phyloP scores from a whole-genome alignment of 2,329 filamentous ascomycete genomes.

The Aspergillus unguis region DNA sequence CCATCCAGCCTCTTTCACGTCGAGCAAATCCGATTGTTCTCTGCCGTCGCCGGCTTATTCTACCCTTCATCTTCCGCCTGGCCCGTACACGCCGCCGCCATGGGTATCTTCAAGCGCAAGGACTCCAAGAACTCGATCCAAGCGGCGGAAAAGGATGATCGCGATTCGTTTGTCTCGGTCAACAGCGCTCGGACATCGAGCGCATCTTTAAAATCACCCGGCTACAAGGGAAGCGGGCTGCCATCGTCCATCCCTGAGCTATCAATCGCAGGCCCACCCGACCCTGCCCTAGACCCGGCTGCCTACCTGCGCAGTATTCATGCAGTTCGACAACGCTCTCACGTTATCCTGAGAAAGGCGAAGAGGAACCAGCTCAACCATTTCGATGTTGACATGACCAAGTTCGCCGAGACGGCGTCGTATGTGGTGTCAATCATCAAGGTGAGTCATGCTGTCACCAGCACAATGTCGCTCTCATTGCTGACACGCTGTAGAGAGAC shows the following conservation, averaged over 20 bases:
- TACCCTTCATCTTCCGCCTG: constrained; percentile 1
- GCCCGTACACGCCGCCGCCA: constrained; percentile 20
- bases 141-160: constrained; percentile 38
- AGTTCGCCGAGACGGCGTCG: constrained; percentile 76
- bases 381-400: constrained; percentile 82
- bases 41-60: background rate
- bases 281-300: constrained; percentile 81
- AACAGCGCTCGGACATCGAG: constrained; percentile 45
- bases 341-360: constrained; percentile 71
- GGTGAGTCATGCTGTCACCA: constrained; percentile 48
- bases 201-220: constrained; percentile 51
- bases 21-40: constrained; percentile 5
- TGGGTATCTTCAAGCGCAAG: constrained; percentile 48
- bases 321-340: constrained; percentile 76
- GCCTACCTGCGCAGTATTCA: constrained; percentile 88
- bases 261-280: constrained; percentile 77
- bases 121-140: constrained; percentile 41
- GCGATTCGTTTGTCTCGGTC: constrained; percentile 38
- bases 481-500: constrained; percentile 54
- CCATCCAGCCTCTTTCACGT: constrained; percentile 3
- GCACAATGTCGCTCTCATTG: background rate
- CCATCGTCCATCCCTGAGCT: constrained; percentile 65
- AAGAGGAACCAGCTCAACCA: constrained; percentile 73
- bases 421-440: constrained; percentile 95
- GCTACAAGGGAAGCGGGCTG: constrained; percentile 46